Conservation (phyloP, 306 rosid species). For the Cicer yamashitae region DNA sequence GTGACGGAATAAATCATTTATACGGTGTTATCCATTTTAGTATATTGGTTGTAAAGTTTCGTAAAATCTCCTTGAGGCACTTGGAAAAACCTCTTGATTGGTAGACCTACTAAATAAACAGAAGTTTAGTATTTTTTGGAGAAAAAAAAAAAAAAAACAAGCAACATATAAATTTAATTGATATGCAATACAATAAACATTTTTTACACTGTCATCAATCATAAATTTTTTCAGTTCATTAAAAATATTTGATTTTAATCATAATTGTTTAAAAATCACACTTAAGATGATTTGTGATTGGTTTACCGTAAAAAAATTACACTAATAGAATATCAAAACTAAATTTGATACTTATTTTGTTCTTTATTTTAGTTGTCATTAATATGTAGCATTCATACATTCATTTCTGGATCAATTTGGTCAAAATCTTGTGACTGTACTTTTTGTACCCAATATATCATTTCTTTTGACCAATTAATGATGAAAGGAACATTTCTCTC, state of each 20-base stretch:
- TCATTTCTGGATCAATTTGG: neutral
- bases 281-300: neutral
- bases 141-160: neutral
- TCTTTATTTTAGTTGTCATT: neutral
- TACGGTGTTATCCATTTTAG: slow-evolving; percentile 9
- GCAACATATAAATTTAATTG: neutral
- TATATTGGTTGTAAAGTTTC: neutral
- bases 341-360: neutral
- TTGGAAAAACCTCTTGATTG: slow-evolving; percentile 15
- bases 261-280: too few relatives aligned
- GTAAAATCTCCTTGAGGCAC: slow-evolving; percentile 13
- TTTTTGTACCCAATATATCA: neutral
- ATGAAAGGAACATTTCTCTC: slow-evolving; percentile 1
- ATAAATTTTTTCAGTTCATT: too few relatives aligned
- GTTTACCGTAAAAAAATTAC: neutral
- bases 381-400: neutral
- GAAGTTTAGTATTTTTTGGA: neutral
- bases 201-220: too few relatives aligned
- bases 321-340: too few relatives aligned
- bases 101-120: slow-evolving; percentile 1
- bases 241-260: too few relatives aligned
- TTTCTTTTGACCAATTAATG: slow-evolving; percentile 20
- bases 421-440: neutral
- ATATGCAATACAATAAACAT: neutral
- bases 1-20: neutral